Percentiles rank a stretch among this genome's conserved stretches.
These are phyloP conservation scores for Eucalyptus victrix DNA, from an alignment of 345 rosid species.

Conservation along the genomic window DNA sequence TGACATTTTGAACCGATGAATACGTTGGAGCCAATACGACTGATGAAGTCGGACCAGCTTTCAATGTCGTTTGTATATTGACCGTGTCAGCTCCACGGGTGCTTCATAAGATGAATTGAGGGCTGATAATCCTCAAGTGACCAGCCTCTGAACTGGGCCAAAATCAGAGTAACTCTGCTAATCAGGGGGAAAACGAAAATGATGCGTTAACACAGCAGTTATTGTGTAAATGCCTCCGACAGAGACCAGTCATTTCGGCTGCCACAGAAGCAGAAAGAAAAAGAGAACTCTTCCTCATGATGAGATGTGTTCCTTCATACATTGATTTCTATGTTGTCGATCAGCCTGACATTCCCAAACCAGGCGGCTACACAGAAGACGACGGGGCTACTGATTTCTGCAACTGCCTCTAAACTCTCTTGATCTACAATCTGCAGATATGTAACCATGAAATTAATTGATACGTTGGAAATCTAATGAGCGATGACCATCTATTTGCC, in stretches of 20 bases:
- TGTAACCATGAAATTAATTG: not conserved
- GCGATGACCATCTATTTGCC: not conserved
- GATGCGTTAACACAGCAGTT: not conserved
- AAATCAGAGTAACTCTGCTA: not conserved
- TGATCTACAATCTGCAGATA: slow-evolving; percentile 51
- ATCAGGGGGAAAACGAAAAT: not conserved
- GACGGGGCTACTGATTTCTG: slow-evolving; percentile 41
- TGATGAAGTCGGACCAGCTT: not conserved
- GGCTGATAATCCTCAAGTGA: not conserved
- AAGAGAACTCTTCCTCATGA: not conserved
- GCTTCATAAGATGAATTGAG: not conserved
- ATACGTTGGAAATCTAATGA: not conserved
- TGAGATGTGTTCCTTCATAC: not conserved
- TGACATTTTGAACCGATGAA: not conserved
- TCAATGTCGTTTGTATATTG: not conserved
- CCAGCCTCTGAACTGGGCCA: not conserved
- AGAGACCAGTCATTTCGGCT: not conserved
- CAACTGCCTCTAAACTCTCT: slow-evolving; percentile 47
- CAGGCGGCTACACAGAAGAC: slow-evolving; percentile 69
- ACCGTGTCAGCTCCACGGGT: not conserved
- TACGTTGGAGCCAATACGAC: not conserved
- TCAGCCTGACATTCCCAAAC: slow-evolving; percentile 78
- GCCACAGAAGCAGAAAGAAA: not conserved
- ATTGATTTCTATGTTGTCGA: slow-evolving; percentile 73
- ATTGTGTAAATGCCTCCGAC: not conserved